A percentile compares a stretch with the other conserved stretches of the same genome.
Conservation (phyloP, 2,329 filamentous ascomycete genomes). For the Arthrocladium fulminans region DNA sequence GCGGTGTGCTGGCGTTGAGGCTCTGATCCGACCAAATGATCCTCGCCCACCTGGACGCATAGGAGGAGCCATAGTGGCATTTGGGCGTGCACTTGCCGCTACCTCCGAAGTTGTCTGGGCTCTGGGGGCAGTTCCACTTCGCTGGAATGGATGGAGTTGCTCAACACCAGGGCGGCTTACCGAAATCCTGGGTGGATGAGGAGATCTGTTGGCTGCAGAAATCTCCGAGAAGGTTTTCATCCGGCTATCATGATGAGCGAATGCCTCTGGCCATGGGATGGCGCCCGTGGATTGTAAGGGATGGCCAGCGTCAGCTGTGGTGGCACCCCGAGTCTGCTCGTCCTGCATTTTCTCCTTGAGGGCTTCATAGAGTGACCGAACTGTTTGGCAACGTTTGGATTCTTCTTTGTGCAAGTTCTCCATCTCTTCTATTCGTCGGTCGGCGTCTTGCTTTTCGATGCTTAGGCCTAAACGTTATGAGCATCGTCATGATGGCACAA, state of each 20-base stretch:
- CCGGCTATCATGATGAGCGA: slow-evolving; percentile 21
- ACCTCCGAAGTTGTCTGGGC: slow-evolving; percentile 21
- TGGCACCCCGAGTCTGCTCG: slow-evolving; percentile 46
- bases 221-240: background rate
- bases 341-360: slow-evolving; percentile 49
- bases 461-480: slow-evolving; percentile 42
- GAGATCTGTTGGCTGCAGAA: slow-evolving; percentile 20
- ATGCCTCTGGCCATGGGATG: slow-evolving; percentile 13
- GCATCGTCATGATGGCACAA: slow-evolving; percentile 21
- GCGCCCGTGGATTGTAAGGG: slow-evolving; percentile 33
- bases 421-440: slow-evolving; percentile 65
- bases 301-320: slow-evolving; percentile 44
- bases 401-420: slow-evolving; percentile 60
- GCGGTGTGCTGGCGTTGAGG: slow-evolving; percentile 6
- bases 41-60: slow-evolving; percentile 14
- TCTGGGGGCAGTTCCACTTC: slow-evolving; percentile 31
- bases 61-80: slow-evolving; percentile 28
- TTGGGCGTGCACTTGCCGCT: slow-evolving; percentile 8
- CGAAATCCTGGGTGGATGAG: slow-evolving; percentile 2
- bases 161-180: slow-evolving; percentile 27
- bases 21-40: background rate
- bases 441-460: slow-evolving; percentile 53
- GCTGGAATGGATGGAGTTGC: slow-evolving; percentile 32
- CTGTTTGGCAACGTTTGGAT: slow-evolving; percentile 57
- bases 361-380: slow-evolving; percentile 52